Conservation (phyloP, 805 yeast genomes). For the Candida sithepensis region DNA sequence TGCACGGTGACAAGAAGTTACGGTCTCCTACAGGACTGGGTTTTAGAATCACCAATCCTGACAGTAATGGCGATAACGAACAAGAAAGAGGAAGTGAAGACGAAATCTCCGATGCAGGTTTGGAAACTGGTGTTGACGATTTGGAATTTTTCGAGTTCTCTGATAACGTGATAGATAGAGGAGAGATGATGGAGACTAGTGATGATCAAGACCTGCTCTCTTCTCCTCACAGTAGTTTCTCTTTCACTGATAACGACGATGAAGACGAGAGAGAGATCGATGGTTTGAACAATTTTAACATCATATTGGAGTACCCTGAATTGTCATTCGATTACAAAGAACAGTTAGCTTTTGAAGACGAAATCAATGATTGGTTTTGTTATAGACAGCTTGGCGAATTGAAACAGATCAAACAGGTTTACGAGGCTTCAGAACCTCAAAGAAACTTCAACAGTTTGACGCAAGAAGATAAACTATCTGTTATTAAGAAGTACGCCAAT, state of each 20-base stretch:
- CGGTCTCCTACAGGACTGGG: neutral
- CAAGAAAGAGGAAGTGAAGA: neutral
- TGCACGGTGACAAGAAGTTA: neutral
- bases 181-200: conserved; percentile 29
- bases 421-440: conserved; percentile 1
- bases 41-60: neutral
- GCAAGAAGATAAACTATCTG: neutral
- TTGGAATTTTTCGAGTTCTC: conserved; percentile 19
- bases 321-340: conserved; percentile 42
- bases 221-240: conserved; percentile 28
- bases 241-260: conserved; percentile 21
- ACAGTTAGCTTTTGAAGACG: conserved; percentile 33
- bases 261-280: conserved; percentile 30
- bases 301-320: conserved; percentile 37
- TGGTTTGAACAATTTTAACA: conserved; percentile 31
- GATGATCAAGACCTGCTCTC: conserved; percentile 28
- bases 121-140: conserved; percentile 8
- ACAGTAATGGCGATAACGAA: neutral
- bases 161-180: conserved; percentile 28
- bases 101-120: neutral
- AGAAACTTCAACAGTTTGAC: neutral
- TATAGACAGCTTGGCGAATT: conserved; percentile 27
- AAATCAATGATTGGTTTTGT: conserved; percentile 39
- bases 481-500: neutral
- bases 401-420: conserved; percentile 11